phyloP scores from a whole-genome alignment of 2,329 filamentous ascomycete species.

The Paraconiothyrium brasiliense region DNA sequence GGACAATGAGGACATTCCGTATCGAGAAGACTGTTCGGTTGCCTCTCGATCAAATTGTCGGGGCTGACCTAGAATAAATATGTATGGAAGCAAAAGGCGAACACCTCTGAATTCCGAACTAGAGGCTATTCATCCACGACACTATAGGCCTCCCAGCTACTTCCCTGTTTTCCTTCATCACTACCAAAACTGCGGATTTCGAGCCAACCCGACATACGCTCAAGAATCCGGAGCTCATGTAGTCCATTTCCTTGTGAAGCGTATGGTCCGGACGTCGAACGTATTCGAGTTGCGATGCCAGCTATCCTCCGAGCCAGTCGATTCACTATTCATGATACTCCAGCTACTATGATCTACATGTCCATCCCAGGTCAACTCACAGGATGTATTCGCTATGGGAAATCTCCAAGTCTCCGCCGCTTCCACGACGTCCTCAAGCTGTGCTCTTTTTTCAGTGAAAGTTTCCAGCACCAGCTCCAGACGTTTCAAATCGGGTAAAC shows the following conservation, averaged over 20 bases:
- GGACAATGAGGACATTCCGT: too few species aligned
- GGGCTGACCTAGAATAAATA: too few species aligned
- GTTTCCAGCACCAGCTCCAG: not conserved
- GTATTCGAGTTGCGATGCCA: constrained; percentile 1
- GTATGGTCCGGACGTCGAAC: not conserved
- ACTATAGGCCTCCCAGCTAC: too few species aligned
- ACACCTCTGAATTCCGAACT: too few species aligned
- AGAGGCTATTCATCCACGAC: too few species aligned
- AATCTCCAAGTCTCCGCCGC: not conserved
- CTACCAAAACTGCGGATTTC: too few species aligned
- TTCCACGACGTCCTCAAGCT: not conserved
- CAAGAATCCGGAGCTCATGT: too few species aligned
- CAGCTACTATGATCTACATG: not conserved
- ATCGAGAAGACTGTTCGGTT: too few species aligned
- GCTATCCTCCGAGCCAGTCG: not conserved
- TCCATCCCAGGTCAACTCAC: constrained; percentile 1
- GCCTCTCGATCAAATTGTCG: too few species aligned
- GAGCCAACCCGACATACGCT: too few species aligned
- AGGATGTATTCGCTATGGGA: not conserved
- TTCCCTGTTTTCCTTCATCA: too few species aligned
- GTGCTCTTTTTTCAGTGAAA: not conserved
- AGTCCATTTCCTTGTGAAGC: not conserved
- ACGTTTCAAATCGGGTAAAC: not conserved
- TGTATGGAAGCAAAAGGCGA: too few species aligned
- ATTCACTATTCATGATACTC: not conserved